phyloP scores from a whole-genome alignment of 345 rosid genomes.

The Schrenkiella parvula region DNA sequence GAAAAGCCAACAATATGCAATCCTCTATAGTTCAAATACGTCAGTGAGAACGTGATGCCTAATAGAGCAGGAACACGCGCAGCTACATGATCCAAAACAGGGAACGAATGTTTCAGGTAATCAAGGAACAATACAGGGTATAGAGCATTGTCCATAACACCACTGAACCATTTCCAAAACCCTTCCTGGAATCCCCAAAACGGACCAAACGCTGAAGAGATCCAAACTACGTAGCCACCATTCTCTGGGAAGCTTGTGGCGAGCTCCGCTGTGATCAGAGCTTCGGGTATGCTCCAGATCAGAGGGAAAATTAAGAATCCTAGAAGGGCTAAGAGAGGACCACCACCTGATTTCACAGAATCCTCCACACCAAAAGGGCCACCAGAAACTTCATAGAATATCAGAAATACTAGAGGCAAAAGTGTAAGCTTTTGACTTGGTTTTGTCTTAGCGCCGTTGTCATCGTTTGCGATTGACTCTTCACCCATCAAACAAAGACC shows the following conservation, averaged over 20 bases:
- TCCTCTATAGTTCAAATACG: conserved; percentile 85
- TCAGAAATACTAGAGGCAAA: conserved; percentile 76
- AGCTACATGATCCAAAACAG: conserved; percentile 47
- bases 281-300: conserved; percentile 91
- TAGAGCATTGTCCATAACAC: conserved; percentile 92
- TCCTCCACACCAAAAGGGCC: conserved; percentile 98
- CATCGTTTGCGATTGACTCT: conserved; percentile 43
- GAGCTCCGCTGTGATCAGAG: conserved; percentile 86
- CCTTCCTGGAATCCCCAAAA: conserved; percentile 98
- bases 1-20: conserved; percentile 80
- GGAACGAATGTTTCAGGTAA: conserved; percentile 83
- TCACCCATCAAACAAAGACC: conserved; percentile 54
- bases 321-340: conserved; percentile 73
- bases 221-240: conserved; percentile 92
- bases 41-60: conserved; percentile 63
- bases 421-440: conserved; percentile 64
- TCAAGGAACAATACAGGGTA: conserved; percentile 87
- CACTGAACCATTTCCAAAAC: conserved; percentile 97
- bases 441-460: conserved; percentile 22
- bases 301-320: conserved; percentile 85
- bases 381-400: conserved; percentile 93
- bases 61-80: conserved; percentile 82
- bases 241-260: conserved; percentile 90
- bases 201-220: conserved; percentile 85
- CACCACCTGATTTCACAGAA: conserved; percentile 84